These are phyloP conservation scores for Escallonia rubra DNA, from an alignment of 129 eudicot genomes.

Conservation along the genomic window DNA sequence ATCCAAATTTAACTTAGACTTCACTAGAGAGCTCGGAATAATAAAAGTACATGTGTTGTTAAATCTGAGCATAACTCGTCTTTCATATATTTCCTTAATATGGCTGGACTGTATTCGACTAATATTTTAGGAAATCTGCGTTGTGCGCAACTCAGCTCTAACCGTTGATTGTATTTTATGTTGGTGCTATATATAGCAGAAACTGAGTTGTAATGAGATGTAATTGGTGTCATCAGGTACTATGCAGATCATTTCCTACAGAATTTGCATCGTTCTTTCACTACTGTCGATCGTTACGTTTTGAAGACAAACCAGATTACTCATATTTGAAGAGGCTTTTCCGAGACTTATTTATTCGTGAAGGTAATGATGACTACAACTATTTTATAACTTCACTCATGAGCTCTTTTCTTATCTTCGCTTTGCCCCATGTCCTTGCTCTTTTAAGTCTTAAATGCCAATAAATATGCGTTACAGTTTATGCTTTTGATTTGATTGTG, in stretches of 20 bases:
- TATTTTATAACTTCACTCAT: background rate
- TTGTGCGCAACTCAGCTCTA: background rate
- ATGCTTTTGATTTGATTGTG: constrained; percentile 8
- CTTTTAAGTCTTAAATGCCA: background rate
- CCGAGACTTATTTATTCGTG: constrained; percentile 86
- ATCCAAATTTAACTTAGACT: too few species aligned
- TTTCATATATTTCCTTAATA: background rate
- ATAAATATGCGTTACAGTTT: background rate
- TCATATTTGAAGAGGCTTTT: constrained; percentile 94
- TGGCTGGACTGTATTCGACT: too few species aligned
- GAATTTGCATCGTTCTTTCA: constrained; percentile 90
- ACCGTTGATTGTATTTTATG: background rate
- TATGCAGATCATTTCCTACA: constrained; percentile 95
- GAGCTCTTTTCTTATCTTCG: background rate
- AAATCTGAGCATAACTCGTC: background rate
- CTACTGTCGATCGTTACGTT: constrained; percentile 84
- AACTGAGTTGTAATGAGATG: constrained; percentile 6
- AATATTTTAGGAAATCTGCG: background rate
- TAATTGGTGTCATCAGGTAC: constrained; percentile 40
- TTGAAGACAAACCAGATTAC: constrained; percentile 97
- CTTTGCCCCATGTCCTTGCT: background rate
- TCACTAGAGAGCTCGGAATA: background rate
- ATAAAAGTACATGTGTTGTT: too few species aligned
- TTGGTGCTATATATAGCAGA: background rate
- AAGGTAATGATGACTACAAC: constrained; percentile 42